A percentile compares a stretch with the other conserved stretches of the same genome.
These are phyloP conservation scores for Apiospora arundinis DNA, from an alignment of 2,329 filamentous ascomycete genomes.

Conservation along the genomic window DNA sequence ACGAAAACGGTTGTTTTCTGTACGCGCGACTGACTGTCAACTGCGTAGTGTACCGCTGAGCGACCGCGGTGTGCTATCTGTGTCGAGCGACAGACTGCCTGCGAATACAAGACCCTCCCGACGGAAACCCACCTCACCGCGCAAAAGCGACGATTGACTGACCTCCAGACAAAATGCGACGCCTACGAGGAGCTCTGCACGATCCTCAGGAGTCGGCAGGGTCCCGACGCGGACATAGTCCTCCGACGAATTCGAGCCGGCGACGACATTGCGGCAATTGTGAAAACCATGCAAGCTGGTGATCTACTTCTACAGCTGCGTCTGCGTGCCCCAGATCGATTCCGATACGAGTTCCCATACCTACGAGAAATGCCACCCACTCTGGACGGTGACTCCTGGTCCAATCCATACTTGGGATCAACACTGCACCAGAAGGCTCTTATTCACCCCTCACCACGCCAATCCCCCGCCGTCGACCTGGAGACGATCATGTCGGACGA, in stretches of 20 bases:
- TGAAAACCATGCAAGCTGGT: slow-evolving; percentile 31
- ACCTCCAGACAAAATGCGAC: slow-evolving; percentile 33
- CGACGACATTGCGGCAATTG: slow-evolving; percentile 30
- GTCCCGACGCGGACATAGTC: slow-evolving; percentile 29
- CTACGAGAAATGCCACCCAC: slow-evolving; percentile 29
- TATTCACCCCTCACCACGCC: slow-evolving; percentile 18
- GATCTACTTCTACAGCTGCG: slow-evolving; percentile 34
- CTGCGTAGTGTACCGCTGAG: slow-evolving; percentile 32
- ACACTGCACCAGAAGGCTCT: slow-evolving; percentile 27
- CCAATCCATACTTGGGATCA: slow-evolving; percentile 32
- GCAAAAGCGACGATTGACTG: slow-evolving; percentile 33
- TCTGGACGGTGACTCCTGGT: slow-evolving; percentile 22
- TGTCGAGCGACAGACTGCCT: slow-evolving; percentile 32
- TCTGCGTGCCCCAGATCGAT: slow-evolving; percentile 30
- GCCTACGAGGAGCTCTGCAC: slow-evolving; percentile 31
- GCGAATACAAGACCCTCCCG: slow-evolving; percentile 36
- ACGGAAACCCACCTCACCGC: slow-evolving; percentile 34
- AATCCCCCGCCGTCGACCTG: slow-evolving; percentile 17
- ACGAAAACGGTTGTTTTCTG: not conserved
- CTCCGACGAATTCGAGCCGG: slow-evolving; percentile 32
- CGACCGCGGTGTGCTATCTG: slow-evolving; percentile 35
- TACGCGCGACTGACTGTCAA: slow-evolving; percentile 22
- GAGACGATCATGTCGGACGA: slow-evolving; percentile 25
- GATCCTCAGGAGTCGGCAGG: slow-evolving; percentile 31
- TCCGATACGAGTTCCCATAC: slow-evolving; percentile 36